These are phyloP conservation scores for Citrus unshiu DNA, from an alignment of 345 rosid species.

Conservation along the genomic window DNA sequence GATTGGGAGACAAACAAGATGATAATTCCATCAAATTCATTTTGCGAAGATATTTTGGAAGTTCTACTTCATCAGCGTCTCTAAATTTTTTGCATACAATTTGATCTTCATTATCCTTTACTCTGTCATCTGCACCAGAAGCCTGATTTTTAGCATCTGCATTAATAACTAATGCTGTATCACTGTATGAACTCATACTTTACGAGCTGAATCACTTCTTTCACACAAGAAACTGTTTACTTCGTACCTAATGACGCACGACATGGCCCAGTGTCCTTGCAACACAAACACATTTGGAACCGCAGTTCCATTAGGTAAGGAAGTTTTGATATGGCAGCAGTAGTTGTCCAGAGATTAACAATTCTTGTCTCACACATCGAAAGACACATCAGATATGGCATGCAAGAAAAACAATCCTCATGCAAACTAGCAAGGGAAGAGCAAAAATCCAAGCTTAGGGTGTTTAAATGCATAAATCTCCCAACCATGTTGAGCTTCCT, in stretches of 20 bases:
- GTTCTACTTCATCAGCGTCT: constrained; percentile 11
- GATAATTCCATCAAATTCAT: constrained; percentile 10
- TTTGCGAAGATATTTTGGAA: constrained; percentile 17
- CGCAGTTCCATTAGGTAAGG: constrained; percentile 44
- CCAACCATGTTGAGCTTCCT: constrained; percentile 44
- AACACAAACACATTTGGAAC: constrained; percentile 51
- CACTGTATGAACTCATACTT: constrained; percentile 3
- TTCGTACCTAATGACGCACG: constrained; percentile 27
- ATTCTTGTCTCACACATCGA: constrained; percentile 62
- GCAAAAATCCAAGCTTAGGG: constrained; percentile 49
- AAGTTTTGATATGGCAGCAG: constrained; percentile 41
- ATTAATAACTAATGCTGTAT: constrained; percentile 7
- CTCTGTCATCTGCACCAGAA: constrained; percentile 7
- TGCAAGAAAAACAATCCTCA: constrained; percentile 50
- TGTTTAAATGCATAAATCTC: constrained; percentile 33
- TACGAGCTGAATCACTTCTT: constrained; percentile 11
- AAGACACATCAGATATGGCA: constrained; percentile 47
- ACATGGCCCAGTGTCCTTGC: constrained; percentile 45
- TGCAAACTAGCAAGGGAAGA: constrained; percentile 44
- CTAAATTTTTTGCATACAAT: not conserved
- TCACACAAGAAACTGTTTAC: not conserved
- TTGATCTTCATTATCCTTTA: not conserved
- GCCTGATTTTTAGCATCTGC: constrained; percentile 12
- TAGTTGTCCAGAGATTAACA: constrained; percentile 49
- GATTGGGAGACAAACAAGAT: constrained; percentile 4